Evolutionary conservation across 768 basidiomycete species (phyloP).

Genomic region (Tricholoma sp.): DNA sequence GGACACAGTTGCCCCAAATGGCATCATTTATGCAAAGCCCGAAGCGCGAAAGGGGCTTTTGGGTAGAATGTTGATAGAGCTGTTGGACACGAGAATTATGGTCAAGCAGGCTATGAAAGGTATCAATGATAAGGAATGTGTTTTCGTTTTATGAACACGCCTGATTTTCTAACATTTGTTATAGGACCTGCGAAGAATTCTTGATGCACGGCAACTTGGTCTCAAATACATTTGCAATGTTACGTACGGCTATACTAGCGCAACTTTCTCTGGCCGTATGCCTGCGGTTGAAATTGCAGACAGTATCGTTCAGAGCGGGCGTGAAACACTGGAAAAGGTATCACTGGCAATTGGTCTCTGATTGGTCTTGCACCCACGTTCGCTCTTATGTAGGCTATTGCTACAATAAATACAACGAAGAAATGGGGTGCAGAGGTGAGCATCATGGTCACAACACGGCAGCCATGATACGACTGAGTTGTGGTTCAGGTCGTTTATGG

Average conservation of each 20-base stretch:
- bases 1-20: slow-evolving; percentile 83
- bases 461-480: slow-evolving; percentile 4
- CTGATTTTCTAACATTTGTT: not conserved
- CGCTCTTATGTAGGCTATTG: slow-evolving; percentile 62
- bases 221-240: slow-evolving; percentile 94
- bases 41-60: slow-evolving; percentile 81
- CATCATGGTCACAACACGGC: not conserved
- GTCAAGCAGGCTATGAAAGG: slow-evolving; percentile 95
- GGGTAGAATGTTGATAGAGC: slow-evolving; percentile 86
- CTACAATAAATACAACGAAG: slow-evolving; percentile 63
- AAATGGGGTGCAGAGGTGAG: slow-evolving; percentile 80
- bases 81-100: slow-evolving; percentile 95
- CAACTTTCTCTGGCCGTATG: slow-evolving; percentile 95
- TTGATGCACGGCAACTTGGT: slow-evolving; percentile 89
- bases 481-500: slow-evolving; percentile 78
- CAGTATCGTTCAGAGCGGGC: slow-evolving; percentile 93
- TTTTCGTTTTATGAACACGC: not conserved
- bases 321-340: slow-evolving; percentile 94
- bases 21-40: slow-evolving; percentile 89
- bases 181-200: slow-evolving; percentile 67
- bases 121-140: slow-evolving; percentile 64
- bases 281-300: slow-evolving; percentile 98
- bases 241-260: slow-evolving; percentile 95
- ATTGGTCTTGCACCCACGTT: not conserved
- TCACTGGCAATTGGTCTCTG: not conserved